Evolutionary conservation across 1,284 basidiomycete species (phyloP), one percentile per base, ranked within the genome.

Genomic region (Cryptococcus neoformans): DNA sequence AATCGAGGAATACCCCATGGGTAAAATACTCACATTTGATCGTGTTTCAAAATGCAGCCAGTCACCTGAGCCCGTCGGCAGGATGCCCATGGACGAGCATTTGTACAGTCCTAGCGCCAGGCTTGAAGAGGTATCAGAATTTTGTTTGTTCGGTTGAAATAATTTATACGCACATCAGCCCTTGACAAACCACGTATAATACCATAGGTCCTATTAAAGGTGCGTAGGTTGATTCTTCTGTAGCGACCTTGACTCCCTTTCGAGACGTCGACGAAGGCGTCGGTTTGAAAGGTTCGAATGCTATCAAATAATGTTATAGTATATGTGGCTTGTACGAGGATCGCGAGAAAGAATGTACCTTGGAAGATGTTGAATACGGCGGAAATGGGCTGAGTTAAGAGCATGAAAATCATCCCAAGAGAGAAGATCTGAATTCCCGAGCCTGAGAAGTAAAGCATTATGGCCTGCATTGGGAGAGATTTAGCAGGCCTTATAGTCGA

Each of bases 381-480:
- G 73, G 86, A 87, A 76, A 93, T 84, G 0, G 92, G 91, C 14
- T 84, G 83, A 53, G 89, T 81, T 57, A 94, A 81, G 10, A 94
- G 82, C 89, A 92, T 92, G 71, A 90, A 87, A 40, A 94, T 88
- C 74, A 92, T 93, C 46, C 91, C 90, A 80, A 94, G 90, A 74
- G 90, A 92, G 77, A 94, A 94, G 51, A 95, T 88, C 77, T 95
- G 92, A 10, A 94, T 87, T 46, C 90, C 89, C 34, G 89, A 87
- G 44, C 92, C 92, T 28, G 90, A 93, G 87, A 95, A 93, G 83
- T 94, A 95, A 45, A 95, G 82, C 92, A 95, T 94, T 80, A 95
- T 88, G 1, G 86, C 90, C 72, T 94, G 91, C 92, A 94, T 94
- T 4, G 92, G 92, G 21, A 95, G 82, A 10, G 86, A 85, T 76